A percentile compares a stretch with the other conserved stretches of the same genome.
Evolutionary conservation across 805 yeast genomes (phyloP).

Genomic region (Grigorovia yakushimaensis): DNA sequence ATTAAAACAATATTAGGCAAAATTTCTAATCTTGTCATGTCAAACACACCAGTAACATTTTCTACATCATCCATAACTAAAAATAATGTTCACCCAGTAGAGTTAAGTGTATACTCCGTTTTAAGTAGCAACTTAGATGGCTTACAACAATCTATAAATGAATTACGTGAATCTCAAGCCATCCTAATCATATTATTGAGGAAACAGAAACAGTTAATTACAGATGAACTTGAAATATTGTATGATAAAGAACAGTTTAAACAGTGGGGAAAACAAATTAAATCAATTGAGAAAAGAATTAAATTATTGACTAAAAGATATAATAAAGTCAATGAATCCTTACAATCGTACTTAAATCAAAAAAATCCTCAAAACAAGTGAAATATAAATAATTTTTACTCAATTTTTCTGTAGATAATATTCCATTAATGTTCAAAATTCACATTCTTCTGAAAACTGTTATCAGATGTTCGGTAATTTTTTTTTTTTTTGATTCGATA

Average conservation of each 20-base stretch:
- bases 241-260: constrained; percentile 12
- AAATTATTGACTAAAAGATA: constrained; percentile 8
- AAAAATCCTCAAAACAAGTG: neutral
- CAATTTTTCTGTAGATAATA: too few species aligned
- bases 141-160: constrained; percentile 23
- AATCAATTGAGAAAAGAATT: constrained; percentile 1
- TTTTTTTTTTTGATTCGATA: too few species aligned
- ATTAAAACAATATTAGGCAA: neutral
- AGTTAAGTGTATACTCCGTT: constrained; percentile 23
- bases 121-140: constrained; percentile 25
- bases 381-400: too few species aligned
- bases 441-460: too few species aligned
- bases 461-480: too few species aligned
- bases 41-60: neutral
- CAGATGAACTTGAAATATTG: constrained; percentile 14
- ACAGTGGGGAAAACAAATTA: constrained; percentile 8
- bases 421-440: too few species aligned
- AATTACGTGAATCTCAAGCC: constrained; percentile 27
- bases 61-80: neutral
- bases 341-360: too few species aligned
- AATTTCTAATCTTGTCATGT: neutral
- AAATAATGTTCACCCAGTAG: constrained; percentile 23
- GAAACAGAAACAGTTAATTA: constrained; percentile 16
- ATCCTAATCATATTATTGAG: constrained; percentile 19
- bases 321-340: constrained; percentile 2